Evolutionary conservation across 2,329 filamentous ascomycete species (phyloP), one percentile per base, ranked within the genome.

Genomic region (Cladophialophora chaetospira): DNA sequence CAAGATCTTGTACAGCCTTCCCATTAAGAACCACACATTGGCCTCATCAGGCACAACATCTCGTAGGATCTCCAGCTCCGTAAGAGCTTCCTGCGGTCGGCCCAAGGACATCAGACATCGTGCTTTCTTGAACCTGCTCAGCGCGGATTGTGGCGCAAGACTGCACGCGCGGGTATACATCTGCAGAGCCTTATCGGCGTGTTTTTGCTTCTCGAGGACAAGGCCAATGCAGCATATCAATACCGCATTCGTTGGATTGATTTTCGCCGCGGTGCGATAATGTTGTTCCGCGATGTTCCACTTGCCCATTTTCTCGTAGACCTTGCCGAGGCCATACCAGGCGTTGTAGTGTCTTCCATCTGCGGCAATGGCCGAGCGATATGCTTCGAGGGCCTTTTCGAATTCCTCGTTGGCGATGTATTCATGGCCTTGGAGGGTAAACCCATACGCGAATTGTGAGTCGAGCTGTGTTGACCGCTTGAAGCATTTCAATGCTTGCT

Each of bases 381-480:
- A 99, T 1, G 91, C 88, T 35, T 87, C 85, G 42, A 96, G 82
- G 0, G 94, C 94, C 71, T 96, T 96, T 70, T 97, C 93, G 68
- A 94, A 97, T 71, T 99, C 95, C 73, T 99, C 95, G 65, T 97
- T 97, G 31, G 89, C 84, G 42, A 97, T 88, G 70, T 96, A 91
- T 70, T 99, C 94, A 71, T 99, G 94, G 1, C 94, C 94, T 71
- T 97, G 93, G 2, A 99, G 76, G 0, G 94, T 97, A 71, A 93
- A 97, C 1, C 91, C 93, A 70, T 99, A 99, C 1, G 94, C 92
- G 71, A 97, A 97, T 55, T 86, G 88, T 5, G 91, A 86, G 69
- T 97, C 85, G 2, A 99, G 75, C 71, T 97, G 92, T 0, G 92
- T 96, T 5, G 94, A 93, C 55, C 94, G 85, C 69, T 91, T 93